Base-by-base conservation (phyloP, 129 eudicot genomes). In the Lactuca sativa region DNA sequence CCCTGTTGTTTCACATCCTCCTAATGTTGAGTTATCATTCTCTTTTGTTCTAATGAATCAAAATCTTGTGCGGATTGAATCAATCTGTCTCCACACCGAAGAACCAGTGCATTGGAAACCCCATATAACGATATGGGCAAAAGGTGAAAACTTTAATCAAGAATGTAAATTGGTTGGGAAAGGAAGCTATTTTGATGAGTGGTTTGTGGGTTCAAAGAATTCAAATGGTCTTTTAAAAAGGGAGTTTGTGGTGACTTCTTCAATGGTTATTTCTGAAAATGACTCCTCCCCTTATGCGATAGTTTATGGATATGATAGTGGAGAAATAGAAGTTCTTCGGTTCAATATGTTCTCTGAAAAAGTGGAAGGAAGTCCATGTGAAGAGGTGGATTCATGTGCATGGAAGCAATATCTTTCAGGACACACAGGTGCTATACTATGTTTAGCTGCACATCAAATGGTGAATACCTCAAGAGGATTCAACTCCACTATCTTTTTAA, bases 371-470 rank as follows among this genome's bases (percentile, higher is more conserved):
- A 76, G 56, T 72, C 64, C 74, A 36, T 37, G 33, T 66, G 78
- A 72, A 70, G 84, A 80, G 56, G 56, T 74, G 34, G 78, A 84
- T 75, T 64, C 85, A 72, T 77, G 78, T 69, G 88, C 82, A 25
- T 54, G 73, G 30, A 89, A 83, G 62, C 86, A 82, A 38, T 75
- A 64, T 61, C 91, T 95, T 66, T 73, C 85, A 0, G 99, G 99
- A 37, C 99, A 95, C 79, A 85, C 79, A 7, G 97, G 93, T 51
- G 84, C 96, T 9, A 83, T 95, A 10, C 82, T 87, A 51, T 95
- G 99, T 75, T 79, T 95, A 77, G 99, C 99, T 48, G 83, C 97
- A 11, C 99, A 95, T 73, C 88, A 64, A 67, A 82, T 85, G 86
- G 74, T 72, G 66, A 74, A 78, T 74, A 67, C 77, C n/a, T 72